A percentile compares a stretch with the other conserved stretches of the same genome.
These are phyloP conservation scores for Phytophthora quininea DNA, from an alignment of 352 stramenopile genomes.

Conservation along the genomic window DNA sequence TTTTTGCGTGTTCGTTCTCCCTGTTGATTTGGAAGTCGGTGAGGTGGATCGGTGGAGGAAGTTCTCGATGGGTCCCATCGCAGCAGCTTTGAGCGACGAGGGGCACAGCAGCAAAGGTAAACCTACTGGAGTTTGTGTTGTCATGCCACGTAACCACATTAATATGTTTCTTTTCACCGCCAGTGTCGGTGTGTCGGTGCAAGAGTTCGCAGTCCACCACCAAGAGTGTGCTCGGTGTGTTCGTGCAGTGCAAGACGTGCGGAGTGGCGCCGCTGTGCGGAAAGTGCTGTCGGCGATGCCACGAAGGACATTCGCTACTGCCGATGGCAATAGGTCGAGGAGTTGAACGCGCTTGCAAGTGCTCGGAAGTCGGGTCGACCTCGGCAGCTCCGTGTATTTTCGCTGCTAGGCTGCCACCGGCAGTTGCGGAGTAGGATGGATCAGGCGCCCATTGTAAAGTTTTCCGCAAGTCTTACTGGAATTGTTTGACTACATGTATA, in stretches of 20 bases:
- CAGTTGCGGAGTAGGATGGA: not conserved
- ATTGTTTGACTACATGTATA: too few species aligned
- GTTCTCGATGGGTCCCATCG: slow-evolving; percentile 48
- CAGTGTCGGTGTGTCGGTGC: slow-evolving; percentile 40
- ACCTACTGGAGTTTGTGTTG: too few species aligned
- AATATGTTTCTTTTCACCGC: slow-evolving; percentile 6
- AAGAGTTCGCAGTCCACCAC: slow-evolving; percentile 39
- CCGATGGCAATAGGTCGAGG: slow-evolving; percentile 25
- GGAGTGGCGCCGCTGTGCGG: slow-evolving; percentile 50
- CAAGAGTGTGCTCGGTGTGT: slow-evolving; percentile 41
- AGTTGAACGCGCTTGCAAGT: slow-evolving; percentile 11
- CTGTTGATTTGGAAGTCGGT: slow-evolving; percentile 23
- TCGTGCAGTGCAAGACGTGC: slow-evolving; percentile 58
- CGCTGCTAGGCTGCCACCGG: slow-evolving; percentile 7
- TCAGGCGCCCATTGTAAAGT: too few species aligned
- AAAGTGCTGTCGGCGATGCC: slow-evolving; percentile 56
- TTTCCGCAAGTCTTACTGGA: too few species aligned
- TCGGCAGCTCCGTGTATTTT: slow-evolving; percentile 13
- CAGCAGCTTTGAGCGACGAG: slow-evolving; percentile 21
- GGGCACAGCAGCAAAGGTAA: slow-evolving; percentile 22
- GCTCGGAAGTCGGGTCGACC: slow-evolving; percentile 2
- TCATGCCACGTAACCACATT: too few species aligned
- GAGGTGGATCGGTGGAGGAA: slow-evolving; percentile 71
- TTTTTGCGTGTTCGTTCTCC: not conserved
- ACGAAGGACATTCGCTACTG: slow-evolving; percentile 39